Evolutionary conservation across 2,329 filamentous ascomycete species (phyloP).

Genomic region (Albifimbria verrucaria): DNA sequence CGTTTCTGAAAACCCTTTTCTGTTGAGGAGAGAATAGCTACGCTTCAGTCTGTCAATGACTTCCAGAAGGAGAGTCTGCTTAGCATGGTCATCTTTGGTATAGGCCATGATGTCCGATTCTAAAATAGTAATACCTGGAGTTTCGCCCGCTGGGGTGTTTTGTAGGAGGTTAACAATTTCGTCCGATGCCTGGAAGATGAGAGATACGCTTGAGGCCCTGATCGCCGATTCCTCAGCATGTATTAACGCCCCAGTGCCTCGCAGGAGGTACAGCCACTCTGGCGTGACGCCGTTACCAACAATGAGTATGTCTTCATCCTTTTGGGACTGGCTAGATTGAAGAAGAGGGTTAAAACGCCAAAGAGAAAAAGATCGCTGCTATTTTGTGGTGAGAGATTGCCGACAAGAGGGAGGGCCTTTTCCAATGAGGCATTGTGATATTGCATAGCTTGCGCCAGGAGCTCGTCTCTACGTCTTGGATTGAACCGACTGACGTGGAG

Average conservation of each 20-base stretch:
- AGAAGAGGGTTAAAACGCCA: slow-evolving; percentile 11
- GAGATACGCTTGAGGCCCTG: slow-evolving; percentile 3
- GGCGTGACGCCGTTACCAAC: slow-evolving; percentile 12
- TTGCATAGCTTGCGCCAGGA: slow-evolving; percentile 7
- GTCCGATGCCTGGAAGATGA: slow-evolving; percentile 6
- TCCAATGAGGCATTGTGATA: slow-evolving; percentile 9
- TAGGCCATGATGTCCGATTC: slow-evolving; percentile 2
- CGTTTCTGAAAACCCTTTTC: not conserved
- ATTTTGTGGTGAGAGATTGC: slow-evolving; percentile 7
- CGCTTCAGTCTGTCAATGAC: slow-evolving; percentile 3
- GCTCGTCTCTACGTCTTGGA: slow-evolving; percentile 1
- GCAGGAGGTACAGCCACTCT: slow-evolving; percentile 12
- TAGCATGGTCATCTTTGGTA: not conserved
- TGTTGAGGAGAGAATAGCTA: slow-evolving; percentile 4
- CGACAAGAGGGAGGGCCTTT: slow-evolving; percentile 10
- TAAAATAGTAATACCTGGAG: slow-evolving; percentile 1
- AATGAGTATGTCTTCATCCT: slow-evolving; percentile 12
- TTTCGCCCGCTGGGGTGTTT: not conserved
- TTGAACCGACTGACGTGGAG: slow-evolving; percentile 28
- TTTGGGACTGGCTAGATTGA: slow-evolving; percentile 11
- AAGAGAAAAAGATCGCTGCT: slow-evolving; percentile 12
- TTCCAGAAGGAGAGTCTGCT: not conserved
- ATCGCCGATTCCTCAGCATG: slow-evolving; percentile 6
- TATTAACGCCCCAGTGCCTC: slow-evolving; percentile 11
- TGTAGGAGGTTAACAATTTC: not conserved